Evolutionary conservation across 805 yeast genomes (phyloP).

Genomic region (Pichia manshurica): DNA sequence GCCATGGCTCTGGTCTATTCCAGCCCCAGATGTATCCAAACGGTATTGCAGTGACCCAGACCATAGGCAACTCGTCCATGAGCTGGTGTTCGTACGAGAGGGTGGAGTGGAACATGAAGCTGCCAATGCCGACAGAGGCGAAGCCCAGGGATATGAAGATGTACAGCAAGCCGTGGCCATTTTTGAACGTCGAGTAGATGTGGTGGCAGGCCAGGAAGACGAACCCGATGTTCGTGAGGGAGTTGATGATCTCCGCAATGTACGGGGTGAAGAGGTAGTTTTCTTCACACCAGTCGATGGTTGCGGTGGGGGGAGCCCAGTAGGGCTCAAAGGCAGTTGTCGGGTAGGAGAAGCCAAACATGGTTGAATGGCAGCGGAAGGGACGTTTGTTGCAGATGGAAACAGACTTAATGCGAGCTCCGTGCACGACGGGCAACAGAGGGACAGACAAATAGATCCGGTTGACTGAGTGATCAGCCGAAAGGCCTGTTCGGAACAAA

Average conservation of each 20-base stretch:
- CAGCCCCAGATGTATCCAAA: slow-evolving; percentile 39
- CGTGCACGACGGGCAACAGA: too few relatives aligned
- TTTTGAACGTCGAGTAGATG: slow-evolving; percentile 49
- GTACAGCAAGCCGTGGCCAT: slow-evolving; percentile 66
- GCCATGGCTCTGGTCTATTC: slow-evolving; percentile 20
- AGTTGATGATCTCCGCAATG: slow-evolving; percentile 86
- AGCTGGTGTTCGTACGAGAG: slow-evolving; percentile 82
- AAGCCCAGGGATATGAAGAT: slow-evolving; percentile 71
- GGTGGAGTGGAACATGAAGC: slow-evolving; percentile 97
- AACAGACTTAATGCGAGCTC: too few relatives aligned
- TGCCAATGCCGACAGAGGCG: slow-evolving; percentile 84
- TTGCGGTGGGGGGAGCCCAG: slow-evolving; percentile 84
- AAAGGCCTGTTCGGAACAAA: background rate
- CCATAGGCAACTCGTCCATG: slow-evolving; percentile 96
- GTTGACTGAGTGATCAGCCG: too few relatives aligned
- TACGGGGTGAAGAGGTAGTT: slow-evolving; percentile 83
- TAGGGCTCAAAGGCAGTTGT: slow-evolving; percentile 10
- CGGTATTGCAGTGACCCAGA: slow-evolving; percentile 94
- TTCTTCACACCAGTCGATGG: slow-evolving; percentile 99
- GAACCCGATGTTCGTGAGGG: slow-evolving; percentile 58
- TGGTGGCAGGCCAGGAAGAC: slow-evolving; percentile 29
- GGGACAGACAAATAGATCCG: too few relatives aligned
- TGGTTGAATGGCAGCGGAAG: background rate
- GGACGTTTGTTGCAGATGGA: too few relatives aligned
- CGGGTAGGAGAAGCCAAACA: slow-evolving; percentile 13